These are phyloP conservation scores for Termitomyces sp. DNA, from an alignment of 768 basidiomycete genomes.

Conservation along the genomic window DNA sequence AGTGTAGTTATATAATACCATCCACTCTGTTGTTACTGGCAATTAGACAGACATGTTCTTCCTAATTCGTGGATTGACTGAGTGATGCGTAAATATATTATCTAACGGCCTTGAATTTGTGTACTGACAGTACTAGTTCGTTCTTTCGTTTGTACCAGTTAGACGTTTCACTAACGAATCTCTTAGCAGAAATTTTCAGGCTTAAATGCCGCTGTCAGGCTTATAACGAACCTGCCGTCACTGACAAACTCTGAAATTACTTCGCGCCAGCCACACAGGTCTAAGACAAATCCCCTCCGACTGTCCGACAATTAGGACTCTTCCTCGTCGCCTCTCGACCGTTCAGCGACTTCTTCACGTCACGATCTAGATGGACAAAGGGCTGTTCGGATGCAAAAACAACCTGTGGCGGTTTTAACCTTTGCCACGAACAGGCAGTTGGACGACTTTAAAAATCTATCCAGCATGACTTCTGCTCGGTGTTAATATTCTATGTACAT, in stretches of 20 bases:
- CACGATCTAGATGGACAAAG: background rate
- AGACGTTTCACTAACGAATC: background rate
- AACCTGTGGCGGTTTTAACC: background rate
- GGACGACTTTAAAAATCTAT: background rate
- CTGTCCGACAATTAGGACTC: background rate
- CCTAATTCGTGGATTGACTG: background rate
- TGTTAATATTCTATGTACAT: background rate
- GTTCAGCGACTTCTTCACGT: background rate
- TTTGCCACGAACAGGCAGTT: background rate
- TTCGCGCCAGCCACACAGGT: background rate
- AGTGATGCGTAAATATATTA: background rate
- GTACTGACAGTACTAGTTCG: background rate
- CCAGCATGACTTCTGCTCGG: background rate
- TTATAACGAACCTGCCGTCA: background rate
- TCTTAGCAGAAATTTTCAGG: background rate
- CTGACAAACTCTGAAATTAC: background rate
- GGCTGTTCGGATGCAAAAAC: background rate
- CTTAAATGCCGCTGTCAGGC: background rate
- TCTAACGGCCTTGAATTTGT: background rate
- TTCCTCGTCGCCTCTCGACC: background rate
- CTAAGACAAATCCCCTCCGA: no score
- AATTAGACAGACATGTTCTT: constrained; percentile 5
- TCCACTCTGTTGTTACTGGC: constrained; percentile 7
- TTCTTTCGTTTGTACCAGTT: background rate
- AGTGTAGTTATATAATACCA: constrained; percentile 21